Base-by-base conservation (phyloP, 805 yeast species). In the Geotrichum ghanense region DNA sequence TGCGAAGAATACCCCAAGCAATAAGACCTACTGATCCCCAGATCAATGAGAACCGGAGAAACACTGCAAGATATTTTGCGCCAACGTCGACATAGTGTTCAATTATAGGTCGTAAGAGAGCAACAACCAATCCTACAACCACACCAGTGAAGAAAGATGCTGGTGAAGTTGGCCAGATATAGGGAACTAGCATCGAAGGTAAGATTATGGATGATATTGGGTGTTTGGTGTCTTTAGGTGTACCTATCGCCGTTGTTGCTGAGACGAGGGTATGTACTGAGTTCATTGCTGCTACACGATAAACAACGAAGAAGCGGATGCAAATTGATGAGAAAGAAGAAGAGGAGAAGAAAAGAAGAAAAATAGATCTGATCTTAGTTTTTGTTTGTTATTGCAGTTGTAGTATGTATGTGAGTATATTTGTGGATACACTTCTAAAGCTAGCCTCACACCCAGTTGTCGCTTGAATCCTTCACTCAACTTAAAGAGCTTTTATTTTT, bases 111-210 rank as follows among this genome's bases (percentile, higher is more conserved):
- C 48, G 39, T 20, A 48, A 12, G 4, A 21, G 42, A 10, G 53
- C 49, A 17, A 50, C 40, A 16, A 46, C 22, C 6, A 50, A 44
- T 26, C 53, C 53, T 7, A 43, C 40, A 14, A 35, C 35, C 12
- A 50, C 24, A 20, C 53, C 53, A 12, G 51, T 41, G 25, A 42
- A 25, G 45, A 48, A 50, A 23, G 51, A 49, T 7, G 50, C 35
- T 1, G 53, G 53, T 12, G 51, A 46, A 9, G 49, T 41, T 5
- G 51, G 51, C 47, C 48, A 27, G 6, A 27, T 31, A 19, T 25
- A 41, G 26, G 48, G 48, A 7, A 39, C 21, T 12, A 39, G 42
- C 6, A 31, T 12, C 10, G 27, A 24, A 7, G 27, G 27, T 12
- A 24, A 19, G 12, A 31, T 9, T 16, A 31, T 31, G 10, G 27